phyloP scores from a whole-genome alignment of 257 asterid genomes.

The Plantago elongata region DNA sequence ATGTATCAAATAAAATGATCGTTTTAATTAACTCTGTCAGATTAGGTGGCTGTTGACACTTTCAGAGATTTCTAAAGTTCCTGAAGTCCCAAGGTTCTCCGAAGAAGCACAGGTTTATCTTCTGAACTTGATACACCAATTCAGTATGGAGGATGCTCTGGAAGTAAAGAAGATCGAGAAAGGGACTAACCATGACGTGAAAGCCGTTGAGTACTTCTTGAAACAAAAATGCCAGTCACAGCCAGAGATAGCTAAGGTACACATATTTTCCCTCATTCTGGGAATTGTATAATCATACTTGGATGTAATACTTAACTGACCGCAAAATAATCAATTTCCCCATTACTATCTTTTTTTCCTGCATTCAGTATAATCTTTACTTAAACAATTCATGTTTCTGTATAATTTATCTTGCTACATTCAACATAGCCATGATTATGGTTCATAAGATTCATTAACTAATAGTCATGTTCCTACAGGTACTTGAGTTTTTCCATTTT shows the following conservation, averaged over 20 bases:
- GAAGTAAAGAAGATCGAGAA: constrained; percentile 48
- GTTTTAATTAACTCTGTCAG: constrained; percentile 23
- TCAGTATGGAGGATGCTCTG: constrained; percentile 42
- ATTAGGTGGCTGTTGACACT: constrained; percentile 80
- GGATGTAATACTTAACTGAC: no score
- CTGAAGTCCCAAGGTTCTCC: constrained; percentile 75
- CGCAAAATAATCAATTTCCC: no score
- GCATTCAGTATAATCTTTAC: not conserved
- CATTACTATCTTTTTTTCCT: not conserved
- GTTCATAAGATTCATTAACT: not conserved
- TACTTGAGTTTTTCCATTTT: constrained; percentile 53
- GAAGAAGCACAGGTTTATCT: constrained; percentile 58
- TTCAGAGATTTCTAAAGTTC: constrained; percentile 57
- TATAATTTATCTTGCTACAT: no score
- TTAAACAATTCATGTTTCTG: no score
- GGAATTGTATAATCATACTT: not conserved
- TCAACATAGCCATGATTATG: no score
- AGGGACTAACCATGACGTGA: constrained; percentile 57
- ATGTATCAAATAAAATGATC: not conserved
- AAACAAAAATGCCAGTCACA: constrained; percentile 58
- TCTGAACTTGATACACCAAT: constrained; percentile 45
- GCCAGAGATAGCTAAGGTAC: constrained; percentile 67
- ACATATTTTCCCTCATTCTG: not conserved
- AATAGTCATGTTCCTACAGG: constrained; percentile 26
- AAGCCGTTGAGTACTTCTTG: constrained; percentile 54